Conservation (phyloP, 192 early-diverging fungal species). For the Funneliformis mosseae region DNA sequence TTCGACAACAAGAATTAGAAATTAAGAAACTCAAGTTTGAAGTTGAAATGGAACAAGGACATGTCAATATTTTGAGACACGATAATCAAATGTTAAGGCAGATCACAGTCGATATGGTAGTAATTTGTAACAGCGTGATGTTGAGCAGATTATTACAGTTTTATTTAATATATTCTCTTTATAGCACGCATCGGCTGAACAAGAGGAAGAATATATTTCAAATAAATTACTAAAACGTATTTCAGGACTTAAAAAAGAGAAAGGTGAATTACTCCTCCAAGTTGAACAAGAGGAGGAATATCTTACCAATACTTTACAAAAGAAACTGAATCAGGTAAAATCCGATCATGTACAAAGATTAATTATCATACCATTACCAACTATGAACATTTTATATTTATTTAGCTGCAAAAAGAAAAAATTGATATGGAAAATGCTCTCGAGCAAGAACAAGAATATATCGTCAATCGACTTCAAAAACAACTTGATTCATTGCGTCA, state of each 20-base stretch:
- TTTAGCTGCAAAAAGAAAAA: constrained; percentile 83
- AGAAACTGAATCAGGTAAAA: constrained; percentile 63
- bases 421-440: constrained; percentile 86
- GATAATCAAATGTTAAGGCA: constrained; percentile 62
- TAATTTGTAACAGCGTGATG: not conserved
- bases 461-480: constrained; percentile 87
- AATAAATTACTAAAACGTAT: constrained; percentile 77
- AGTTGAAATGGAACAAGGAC: constrained; percentile 65
- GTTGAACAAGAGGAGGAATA: constrained; percentile 84
- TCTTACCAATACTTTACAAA: constrained; percentile 77
- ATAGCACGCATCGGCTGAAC: constrained; percentile 59
- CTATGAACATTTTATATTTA: constrained; percentile 3
- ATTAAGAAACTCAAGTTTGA: constrained; percentile 69
- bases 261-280: constrained; percentile 70
- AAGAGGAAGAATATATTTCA: constrained; percentile 76
- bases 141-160: not conserved
- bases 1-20: constrained; percentile 42
- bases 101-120: constrained; percentile 60
- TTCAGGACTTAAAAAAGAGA: constrained; percentile 75
- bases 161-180: constrained; percentile 4
- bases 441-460: constrained; percentile 91
- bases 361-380: not conserved
- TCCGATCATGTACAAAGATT: not conserved
- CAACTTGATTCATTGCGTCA: constrained; percentile 64
- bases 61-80: constrained; percentile 61